Conservation (phyloP, 1,284 basidiomycete genomes). For the Sporisorium scitamineum region DNA sequence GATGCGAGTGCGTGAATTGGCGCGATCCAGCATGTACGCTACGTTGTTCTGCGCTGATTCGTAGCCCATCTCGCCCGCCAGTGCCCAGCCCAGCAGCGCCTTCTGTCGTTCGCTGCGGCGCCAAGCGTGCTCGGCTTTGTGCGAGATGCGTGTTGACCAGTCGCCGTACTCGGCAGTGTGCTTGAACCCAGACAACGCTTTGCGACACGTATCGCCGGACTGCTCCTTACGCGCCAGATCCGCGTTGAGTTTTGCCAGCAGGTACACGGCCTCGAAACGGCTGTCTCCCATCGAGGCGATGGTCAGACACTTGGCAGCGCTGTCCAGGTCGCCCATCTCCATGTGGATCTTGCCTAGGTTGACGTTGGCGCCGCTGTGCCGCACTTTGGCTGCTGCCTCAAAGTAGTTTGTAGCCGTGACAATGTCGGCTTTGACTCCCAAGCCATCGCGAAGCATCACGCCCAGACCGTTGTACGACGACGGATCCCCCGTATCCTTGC, state of each 20-base stretch:
- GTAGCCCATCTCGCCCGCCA: conserved; percentile 85
- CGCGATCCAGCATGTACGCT: conserved; percentile 88
- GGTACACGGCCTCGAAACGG: conserved; percentile 56
- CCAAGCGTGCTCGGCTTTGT: conserved; percentile 65
- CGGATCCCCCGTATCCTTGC: conserved; percentile 77
- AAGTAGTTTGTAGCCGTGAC: conserved; percentile 79
- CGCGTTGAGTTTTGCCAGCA: conserved; percentile 54
- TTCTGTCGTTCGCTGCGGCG: conserved; percentile 52
- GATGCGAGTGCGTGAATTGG: conserved; percentile 39
- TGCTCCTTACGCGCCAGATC: conserved; percentile 35
- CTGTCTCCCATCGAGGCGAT: conserved; percentile 39
- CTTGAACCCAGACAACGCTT: conserved; percentile 58
- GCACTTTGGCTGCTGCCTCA: conserved; percentile 77
- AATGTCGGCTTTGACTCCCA: conserved; percentile 73
- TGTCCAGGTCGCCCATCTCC: conserved; percentile 47
- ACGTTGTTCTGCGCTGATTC: conserved; percentile 96
- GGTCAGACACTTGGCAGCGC: conserved; percentile 46
- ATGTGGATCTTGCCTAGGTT: conserved; percentile 84
- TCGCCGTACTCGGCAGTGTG: conserved; percentile 59
- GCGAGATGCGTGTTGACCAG: conserved; percentile 63
- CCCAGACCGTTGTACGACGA: conserved; percentile 91
- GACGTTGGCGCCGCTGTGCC: conserved; percentile 83
- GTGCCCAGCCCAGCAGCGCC: conserved; percentile 76
- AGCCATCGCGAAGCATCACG: conserved; percentile 89
- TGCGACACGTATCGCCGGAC: conserved; percentile 40